These are phyloP conservation scores for Agaricus blazei DNA, from an alignment of 768 basidiomycete genomes.

Conservation along the genomic window DNA sequence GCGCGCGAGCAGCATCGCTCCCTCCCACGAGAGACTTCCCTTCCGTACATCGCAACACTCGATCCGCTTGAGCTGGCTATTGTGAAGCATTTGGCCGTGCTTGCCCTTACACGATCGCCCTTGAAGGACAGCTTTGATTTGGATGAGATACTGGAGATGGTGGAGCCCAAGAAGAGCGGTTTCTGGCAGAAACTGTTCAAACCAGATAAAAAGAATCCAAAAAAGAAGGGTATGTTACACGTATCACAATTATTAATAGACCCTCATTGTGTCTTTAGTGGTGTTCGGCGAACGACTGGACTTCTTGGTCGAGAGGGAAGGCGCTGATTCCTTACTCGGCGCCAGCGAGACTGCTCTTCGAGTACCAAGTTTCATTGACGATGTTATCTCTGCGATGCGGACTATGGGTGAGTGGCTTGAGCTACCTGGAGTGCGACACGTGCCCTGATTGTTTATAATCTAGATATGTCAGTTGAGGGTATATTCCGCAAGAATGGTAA, in stretches of 20 bases:
- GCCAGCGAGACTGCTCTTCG: slow-evolving; percentile 79
- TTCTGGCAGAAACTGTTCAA: slow-evolving; percentile 98
- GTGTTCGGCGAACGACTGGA: slow-evolving; percentile 94
- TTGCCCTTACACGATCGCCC: slow-evolving; percentile 72
- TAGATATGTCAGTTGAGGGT: slow-evolving; percentile 98
- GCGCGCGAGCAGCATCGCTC: slow-evolving; percentile 86
- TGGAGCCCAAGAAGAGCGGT: slow-evolving; percentile 88
- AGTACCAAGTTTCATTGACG: slow-evolving; percentile 97
- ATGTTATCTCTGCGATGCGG: slow-evolving; percentile 96
- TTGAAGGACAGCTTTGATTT: slow-evolving; percentile 80
- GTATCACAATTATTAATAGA: slow-evolving; percentile 2
- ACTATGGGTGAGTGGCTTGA: slow-evolving; percentile 79
- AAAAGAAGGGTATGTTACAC: slow-evolving; percentile 67
- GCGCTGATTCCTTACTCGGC: slow-evolving; percentile 91
- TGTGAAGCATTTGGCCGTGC: slow-evolving; percentile 86
- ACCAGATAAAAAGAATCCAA: slow-evolving; percentile 83
- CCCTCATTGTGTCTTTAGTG: slow-evolving; percentile 40
- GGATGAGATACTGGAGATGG: slow-evolving; percentile 90
- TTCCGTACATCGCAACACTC: slow-evolving; percentile 81
- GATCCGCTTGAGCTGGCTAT: slow-evolving; percentile 82
- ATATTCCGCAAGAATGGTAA: slow-evolving; percentile 99
- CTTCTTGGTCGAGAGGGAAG: slow-evolving; percentile 87
- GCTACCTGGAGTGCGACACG: not conserved
- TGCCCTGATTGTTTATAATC: slow-evolving; percentile 6
- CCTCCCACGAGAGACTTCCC: slow-evolving; percentile 68